These are phyloP conservation scores for Nemophila menziesii DNA, from an alignment of 257 asterid species.

Conservation along the genomic window DNA sequence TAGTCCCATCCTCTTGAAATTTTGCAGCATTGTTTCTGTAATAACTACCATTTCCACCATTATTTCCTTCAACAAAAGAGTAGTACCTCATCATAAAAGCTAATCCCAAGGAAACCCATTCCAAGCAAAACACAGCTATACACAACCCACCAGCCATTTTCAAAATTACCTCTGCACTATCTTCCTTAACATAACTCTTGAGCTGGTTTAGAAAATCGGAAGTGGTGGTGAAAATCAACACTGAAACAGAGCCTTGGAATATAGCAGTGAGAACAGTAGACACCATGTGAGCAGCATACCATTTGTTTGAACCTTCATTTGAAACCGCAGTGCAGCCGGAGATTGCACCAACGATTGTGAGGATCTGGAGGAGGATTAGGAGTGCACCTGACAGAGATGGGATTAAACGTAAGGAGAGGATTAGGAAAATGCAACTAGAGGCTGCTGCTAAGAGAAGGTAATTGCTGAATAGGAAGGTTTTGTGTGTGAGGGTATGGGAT, in stretches of 20 bases:
- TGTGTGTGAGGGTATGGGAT: no score
- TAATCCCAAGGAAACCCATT: slow-evolving; percentile 23
- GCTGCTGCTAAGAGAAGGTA: no score
- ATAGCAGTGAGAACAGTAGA: slow-evolving; percentile 27
- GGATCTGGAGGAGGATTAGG: slow-evolving; percentile 63
- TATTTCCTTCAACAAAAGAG: slow-evolving; percentile 20
- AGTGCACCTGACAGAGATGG: slow-evolving; percentile 51
- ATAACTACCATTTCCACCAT: no score
- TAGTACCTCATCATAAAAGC: slow-evolving; percentile 28
- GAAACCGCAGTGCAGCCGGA: slow-evolving; percentile 39
- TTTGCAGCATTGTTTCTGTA: slow-evolving; percentile 6
- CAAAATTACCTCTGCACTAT: slow-evolving; percentile 18
- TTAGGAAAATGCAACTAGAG: slow-evolving; percentile 66
- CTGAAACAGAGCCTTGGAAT: slow-evolving; percentile 30
- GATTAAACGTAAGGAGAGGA: slow-evolving; percentile 62
- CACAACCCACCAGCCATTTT: slow-evolving; percentile 29
- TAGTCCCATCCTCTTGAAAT: slow-evolving; percentile 20
- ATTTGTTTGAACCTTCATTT: no score
- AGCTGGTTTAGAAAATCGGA: slow-evolving; percentile 11
- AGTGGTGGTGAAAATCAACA: slow-evolving; percentile 22
- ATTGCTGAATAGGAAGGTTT: no score
- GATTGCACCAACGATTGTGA: slow-evolving; percentile 54
- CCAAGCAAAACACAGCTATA: slow-evolving; percentile 20
- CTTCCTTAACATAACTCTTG: slow-evolving; percentile 22
- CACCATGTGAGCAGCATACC: slow-evolving; percentile 28